Evolutionary conservation across 2,329 filamentous ascomycete genomes (phyloP).

Genomic region (Neocucurbitaria cava): DNA sequence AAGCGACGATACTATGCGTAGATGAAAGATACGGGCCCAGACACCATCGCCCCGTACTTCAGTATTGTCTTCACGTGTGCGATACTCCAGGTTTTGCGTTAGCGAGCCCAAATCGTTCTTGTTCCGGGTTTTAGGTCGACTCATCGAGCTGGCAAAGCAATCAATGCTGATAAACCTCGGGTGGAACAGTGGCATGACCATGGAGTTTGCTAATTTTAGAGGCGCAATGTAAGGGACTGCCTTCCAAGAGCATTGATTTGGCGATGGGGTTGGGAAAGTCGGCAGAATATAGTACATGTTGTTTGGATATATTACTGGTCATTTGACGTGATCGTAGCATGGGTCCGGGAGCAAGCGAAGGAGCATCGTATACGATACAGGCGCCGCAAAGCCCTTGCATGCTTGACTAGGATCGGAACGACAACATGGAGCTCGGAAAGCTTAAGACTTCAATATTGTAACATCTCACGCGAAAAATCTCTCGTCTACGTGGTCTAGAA

Average conservation of each 20-base stretch:
- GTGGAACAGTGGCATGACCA: slow-evolving; percentile 31
- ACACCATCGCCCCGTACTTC: slow-evolving; percentile 21
- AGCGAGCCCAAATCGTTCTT: slow-evolving; percentile 21
- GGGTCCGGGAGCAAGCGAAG: slow-evolving; percentile 37
- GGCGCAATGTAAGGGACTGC: background rate
- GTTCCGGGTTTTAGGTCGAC: slow-evolving; percentile 36
- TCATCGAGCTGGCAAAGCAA: slow-evolving; percentile 24
- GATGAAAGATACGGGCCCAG: slow-evolving; percentile 44
- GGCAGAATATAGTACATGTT: slow-evolving; percentile 37
- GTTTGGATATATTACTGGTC: slow-evolving; percentile 43
- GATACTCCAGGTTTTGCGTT: slow-evolving; percentile 24
- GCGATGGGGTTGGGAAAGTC: slow-evolving; percentile 18
- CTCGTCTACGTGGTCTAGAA: slow-evolving; percentile 23
- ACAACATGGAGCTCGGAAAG: slow-evolving; percentile 13
- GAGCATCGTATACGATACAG: slow-evolving; percentile 24
- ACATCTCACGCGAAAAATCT: slow-evolving; percentile 8
- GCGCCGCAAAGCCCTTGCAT: slow-evolving; percentile 24
- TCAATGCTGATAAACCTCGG: slow-evolving; percentile 26
- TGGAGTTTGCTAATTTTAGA: slow-evolving; percentile 26
- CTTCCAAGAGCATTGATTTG: slow-evolving; percentile 25
- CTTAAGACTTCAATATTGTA: slow-evolving; percentile 17
- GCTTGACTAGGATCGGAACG: slow-evolving; percentile 20
- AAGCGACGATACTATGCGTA: slow-evolving; percentile 32
- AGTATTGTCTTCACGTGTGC: slow-evolving; percentile 27
- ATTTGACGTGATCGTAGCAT: slow-evolving; percentile 38